Evolutionary conservation across 495 filamentous ascomycete species (phyloP), one percentile per base, ranked within the genome.

Genomic region (Daldinia vernicosa): DNA sequence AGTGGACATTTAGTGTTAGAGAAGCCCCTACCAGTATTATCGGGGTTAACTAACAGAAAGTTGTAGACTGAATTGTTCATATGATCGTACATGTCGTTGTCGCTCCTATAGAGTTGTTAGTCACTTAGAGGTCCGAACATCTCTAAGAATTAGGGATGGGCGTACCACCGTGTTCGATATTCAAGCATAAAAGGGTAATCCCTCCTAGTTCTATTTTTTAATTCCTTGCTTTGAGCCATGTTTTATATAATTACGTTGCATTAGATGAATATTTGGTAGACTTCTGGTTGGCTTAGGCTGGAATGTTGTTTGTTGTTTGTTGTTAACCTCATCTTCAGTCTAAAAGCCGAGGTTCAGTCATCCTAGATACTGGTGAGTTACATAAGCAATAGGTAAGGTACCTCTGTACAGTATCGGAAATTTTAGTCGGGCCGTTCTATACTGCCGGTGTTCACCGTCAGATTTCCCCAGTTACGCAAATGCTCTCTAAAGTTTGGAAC

Each of bases 61-160:
- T 91, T 90, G 80, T 97, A 96, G 40, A 96, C 84, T 53, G 88
- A 89, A 75, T 96, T 95, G 79, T 95, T 96, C 81, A 86, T 86
- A 71, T 97, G 93, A 50, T 90, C 86, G 79, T 97, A 98, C 92
- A 97, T 95, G 81, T 98, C 95, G 75, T 98, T 98, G 79, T 99
- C 95, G 75, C 85, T 89, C 92, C 92, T 94, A 66, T 59, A 54
- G n/a, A 43, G 54, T 15, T 51, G 45, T 57, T 22, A 63, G 32
- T 54, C 47, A 30, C 40, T 53, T n/a, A 4, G 26, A 54, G 66
- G 17, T 52, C 26, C 12, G 17, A 52, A 14, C 14, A 53, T 63
- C 19, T n/a, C 35, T 6, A 19, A 6, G 33, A 14, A 1, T 3
- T 22, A 51, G 60, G 45, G 37, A 53, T 53, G 2, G 17, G 14